Conservation (phyloP, 2,329 filamentous ascomycete genomes). For the Aspergillus hiratsukae region DNA sequence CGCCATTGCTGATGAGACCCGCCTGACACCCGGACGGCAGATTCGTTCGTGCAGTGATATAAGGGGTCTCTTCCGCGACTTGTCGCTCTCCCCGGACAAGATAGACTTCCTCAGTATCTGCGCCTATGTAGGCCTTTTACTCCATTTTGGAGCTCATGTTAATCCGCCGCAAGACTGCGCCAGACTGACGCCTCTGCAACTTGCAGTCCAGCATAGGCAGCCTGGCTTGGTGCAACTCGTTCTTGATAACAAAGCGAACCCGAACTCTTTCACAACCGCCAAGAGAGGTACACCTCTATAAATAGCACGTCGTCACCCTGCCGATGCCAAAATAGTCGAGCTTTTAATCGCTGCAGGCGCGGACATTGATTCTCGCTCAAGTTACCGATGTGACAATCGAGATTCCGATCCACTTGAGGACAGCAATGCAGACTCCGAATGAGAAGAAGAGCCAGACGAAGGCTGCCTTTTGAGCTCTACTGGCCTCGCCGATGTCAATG, state of each 20-base stretch:
- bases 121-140: conserved; percentile 10
- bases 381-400: neutral
- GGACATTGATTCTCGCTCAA: conserved; percentile 9
- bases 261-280: conserved; percentile 6
- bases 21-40: too few relatives aligned
- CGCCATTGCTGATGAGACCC: too few relatives aligned
- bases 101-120: too few relatives aligned
- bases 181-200: conserved; percentile 12
- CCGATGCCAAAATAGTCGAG: conserved; percentile 7
- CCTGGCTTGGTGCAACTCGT: conserved; percentile 1
- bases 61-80: too few relatives aligned
- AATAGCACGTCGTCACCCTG: neutral
- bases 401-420: too few relatives aligned
- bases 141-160: conserved; percentile 13
- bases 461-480: too few relatives aligned
- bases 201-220: conserved; percentile 1
- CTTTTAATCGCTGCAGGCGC: conserved; percentile 12
- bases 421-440: too few relatives aligned
- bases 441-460: neutral
- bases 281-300: conserved; percentile 3
- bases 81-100: too few relatives aligned
- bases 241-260: conserved; percentile 7
- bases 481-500: conserved; percentile 15
- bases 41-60: too few relatives aligned
- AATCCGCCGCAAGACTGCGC: conserved; percentile 7